These are phyloP conservation scores for Exophiala dermatitidis DNA, from an alignment of 2,329 filamentous ascomycete species.

Conservation along the genomic window DNA sequence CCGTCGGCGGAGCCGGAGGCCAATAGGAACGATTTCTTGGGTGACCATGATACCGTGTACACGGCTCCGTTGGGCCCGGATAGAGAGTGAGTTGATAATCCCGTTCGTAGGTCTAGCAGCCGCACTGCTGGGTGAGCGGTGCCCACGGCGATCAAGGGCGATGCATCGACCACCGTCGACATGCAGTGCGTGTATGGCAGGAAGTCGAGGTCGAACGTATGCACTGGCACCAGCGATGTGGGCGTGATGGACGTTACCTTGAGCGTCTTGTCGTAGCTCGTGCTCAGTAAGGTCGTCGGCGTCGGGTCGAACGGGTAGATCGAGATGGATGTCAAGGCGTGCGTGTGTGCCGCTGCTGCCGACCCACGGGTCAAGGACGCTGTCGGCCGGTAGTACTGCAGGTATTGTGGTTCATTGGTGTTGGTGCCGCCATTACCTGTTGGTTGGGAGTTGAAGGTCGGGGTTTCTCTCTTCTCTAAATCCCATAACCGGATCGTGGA, in stretches of 20 bases:
- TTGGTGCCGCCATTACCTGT: no score
- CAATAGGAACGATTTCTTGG: constrained; percentile 61
- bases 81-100: constrained; percentile 64
- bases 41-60: constrained; percentile 71
- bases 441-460: no score
- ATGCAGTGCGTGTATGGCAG: constrained; percentile 59
- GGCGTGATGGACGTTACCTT: constrained; percentile 39
- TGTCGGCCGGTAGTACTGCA: constrained; percentile 6
- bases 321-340: constrained; percentile 41
- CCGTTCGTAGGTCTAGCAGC: constrained; percentile 78
- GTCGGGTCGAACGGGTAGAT: constrained; percentile 45
- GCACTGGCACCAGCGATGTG: constrained; percentile 36
- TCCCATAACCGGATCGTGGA: constrained; percentile 83
- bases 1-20: constrained; percentile 82
- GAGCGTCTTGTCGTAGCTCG: constrained; percentile 41
- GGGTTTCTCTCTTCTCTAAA: constrained; percentile 51
- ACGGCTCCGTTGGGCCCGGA: constrained; percentile 61
- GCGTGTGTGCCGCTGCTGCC: constrained; percentile 37
- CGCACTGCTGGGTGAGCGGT: constrained; percentile 79
- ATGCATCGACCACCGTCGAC: constrained; percentile 59
- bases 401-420: no score
- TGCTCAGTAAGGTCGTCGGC: constrained; percentile 41
- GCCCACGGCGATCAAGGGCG: constrained; percentile 75
- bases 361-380: constrained; percentile 15
- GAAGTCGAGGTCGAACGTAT: constrained; percentile 42